Evolutionary conservation across 768 basidiomycete genomes (phyloP), one percentile per base, ranked within the genome.

Genomic region (Phaeotremella skinneri): DNA sequence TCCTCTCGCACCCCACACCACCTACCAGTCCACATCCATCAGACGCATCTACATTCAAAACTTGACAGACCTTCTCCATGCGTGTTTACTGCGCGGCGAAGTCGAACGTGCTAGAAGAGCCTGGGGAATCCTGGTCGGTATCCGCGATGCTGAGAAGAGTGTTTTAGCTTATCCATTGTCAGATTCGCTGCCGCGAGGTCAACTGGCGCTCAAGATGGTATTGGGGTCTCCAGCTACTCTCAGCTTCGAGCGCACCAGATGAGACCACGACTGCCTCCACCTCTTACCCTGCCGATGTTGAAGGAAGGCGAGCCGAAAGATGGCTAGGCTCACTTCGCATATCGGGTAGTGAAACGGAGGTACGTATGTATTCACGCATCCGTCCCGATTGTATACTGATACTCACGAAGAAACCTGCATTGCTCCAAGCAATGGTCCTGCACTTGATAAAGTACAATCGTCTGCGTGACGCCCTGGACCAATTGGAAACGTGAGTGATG

Each of bases 371-470:
- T n/a, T n/a, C 41, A 13, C 6, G 30, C 27, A n/a, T 21, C 3
- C 16, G 30, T 29, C 25, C 20, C 4, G 2, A 39, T 34, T 25
- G 4, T 49, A 41, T 16, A 26, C 42, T 34, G 42, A n/a, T 3
- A 37, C 26, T 64, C 48, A 55, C 49, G 9, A 67, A 94, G 91
- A 84, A 84, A 67, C 87, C 90, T 75, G 62, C 77, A 25, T 85
- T 94, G 41, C 79, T 96, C 9, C 83, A 84, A 66, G 90, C 93
- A 70, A 77, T 93, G 2, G 79, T 88, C 9, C 81, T 91, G 25
- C 80, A 84, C 30, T 79, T 91, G 21, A 84, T 91, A 56, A 65
- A 82, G 20, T 74, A 80, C 20, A 82, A 80, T 3, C 81, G 81
- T 68, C 81, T 87, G 66, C 81, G 81, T 56, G 84, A 86, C 53